A percentile compares a stretch with the other conserved stretches of the same genome.
Evolutionary conservation across 305 asterid species (phyloP).

Genomic region (Solanum hybrid): DNA sequence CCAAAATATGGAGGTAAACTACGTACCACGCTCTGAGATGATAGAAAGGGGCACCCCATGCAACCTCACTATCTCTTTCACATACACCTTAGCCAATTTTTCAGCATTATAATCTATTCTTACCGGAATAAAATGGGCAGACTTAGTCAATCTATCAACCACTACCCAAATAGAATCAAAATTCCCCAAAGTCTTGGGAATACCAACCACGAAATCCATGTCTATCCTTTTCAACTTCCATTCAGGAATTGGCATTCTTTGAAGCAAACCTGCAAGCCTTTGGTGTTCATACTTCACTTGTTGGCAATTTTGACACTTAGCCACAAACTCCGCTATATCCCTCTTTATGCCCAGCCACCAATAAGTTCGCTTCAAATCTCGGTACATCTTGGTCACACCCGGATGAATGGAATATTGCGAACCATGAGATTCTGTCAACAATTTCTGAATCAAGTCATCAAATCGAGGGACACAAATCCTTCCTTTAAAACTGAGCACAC

Average conservation of each 20-base stretch:
- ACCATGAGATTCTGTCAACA: background rate
- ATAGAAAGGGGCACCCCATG: background rate
- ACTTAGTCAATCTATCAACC: no score
- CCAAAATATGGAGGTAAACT: background rate
- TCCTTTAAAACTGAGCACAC: background rate
- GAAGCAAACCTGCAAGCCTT: no score
- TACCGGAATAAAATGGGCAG: no score
- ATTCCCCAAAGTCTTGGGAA: background rate
- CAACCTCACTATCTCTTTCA: background rate
- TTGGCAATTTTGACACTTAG: background rate
- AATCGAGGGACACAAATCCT: background rate
- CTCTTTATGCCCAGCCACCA: no score
- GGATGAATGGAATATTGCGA: no score
- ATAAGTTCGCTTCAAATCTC: no score
- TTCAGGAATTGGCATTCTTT: background rate
- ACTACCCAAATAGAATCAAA: background rate
- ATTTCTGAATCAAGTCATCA: no score
- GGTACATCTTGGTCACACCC: background rate
- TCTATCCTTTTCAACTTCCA: background rate
- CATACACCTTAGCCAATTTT: background rate
- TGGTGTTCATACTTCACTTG: background rate
- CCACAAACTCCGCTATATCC: background rate
- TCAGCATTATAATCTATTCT: background rate
- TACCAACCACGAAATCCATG: background rate
- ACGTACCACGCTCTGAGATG: background rate